Evolutionary conservation across 2,329 filamentous ascomycete species (phyloP).

Genomic region (Aspergillus flavus): DNA sequence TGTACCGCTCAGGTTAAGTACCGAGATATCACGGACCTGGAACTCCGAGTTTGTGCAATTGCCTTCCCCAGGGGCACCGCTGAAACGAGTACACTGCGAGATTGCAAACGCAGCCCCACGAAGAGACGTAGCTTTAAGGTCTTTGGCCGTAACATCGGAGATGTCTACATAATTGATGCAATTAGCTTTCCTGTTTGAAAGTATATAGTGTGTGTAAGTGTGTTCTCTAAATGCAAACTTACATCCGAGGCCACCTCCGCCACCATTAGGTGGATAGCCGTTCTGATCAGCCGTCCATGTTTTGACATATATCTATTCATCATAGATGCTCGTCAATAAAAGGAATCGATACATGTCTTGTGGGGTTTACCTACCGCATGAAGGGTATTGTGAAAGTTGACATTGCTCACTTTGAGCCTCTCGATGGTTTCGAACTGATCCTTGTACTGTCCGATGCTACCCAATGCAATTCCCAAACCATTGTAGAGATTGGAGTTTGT

Average conservation of each 20-base stretch:
- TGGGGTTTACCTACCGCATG: slow-evolving; percentile 38
- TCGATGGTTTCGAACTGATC: slow-evolving; percentile 53
- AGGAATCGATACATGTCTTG: not conserved
- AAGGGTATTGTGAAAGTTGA: slow-evolving; percentile 49
- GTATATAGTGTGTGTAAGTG: not conserved
- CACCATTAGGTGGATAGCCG: slow-evolving; percentile 60
- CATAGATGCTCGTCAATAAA: not conserved
- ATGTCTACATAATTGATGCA: slow-evolving; percentile 23
- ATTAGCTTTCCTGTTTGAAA: not conserved
- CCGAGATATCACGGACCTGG: slow-evolving; percentile 38
- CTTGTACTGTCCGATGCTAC: slow-evolving; percentile 60
- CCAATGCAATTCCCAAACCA: slow-evolving; percentile 59
- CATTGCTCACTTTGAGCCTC: slow-evolving; percentile 52
- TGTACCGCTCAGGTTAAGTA: slow-evolving; percentile 24
- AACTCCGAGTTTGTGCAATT: slow-evolving; percentile 47
- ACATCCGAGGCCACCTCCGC: slow-evolving; percentile 60
- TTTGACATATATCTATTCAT: slow-evolving; percentile 53
- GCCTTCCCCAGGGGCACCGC: slow-evolving; percentile 31
- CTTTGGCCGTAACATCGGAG: slow-evolving; percentile 40
- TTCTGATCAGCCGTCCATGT: slow-evolving; percentile 59
- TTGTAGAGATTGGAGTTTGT: slow-evolving; percentile 53
- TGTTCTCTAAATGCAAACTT: slow-evolving; percentile 24
- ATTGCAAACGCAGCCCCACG: slow-evolving; percentile 37
- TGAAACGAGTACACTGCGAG: slow-evolving; percentile 46
- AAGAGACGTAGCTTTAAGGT: slow-evolving; percentile 34